Base-by-base conservation (phyloP, 1,139 yeast species). In the Yamadazyma blattariae region DNA sequence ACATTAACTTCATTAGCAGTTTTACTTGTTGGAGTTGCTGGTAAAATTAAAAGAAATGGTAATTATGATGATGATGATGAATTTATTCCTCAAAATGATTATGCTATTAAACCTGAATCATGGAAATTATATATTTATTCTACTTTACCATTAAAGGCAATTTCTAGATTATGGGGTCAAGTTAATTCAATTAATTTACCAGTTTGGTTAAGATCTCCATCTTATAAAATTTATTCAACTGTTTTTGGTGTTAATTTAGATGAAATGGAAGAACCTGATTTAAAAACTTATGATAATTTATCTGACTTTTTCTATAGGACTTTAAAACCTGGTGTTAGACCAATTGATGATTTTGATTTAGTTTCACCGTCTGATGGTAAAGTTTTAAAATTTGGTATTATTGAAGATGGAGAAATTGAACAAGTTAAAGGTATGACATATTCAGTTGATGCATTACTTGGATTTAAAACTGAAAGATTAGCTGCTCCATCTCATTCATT, bases 381-480 rank as follows among this genome's bases (percentile, higher is more conserved):
- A 46, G 83, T 94, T 7, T 67, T 94, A 42, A 90, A 88, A 50
- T 74, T 87, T 46, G 99, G 99, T 28, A 67, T 78, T 19, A 88
- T 90, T 35, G 83, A 82, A 39, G 72, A 81, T 47, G 95, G 95
- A 27, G 87, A 84, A 49, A 89, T 94, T 41, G 97, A 92, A 60
- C 97, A 92, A 57, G 97, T 94, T 32, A 94, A 94, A 62, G 99
- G 98, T 7, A 78, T 92, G 75, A 87, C 95, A 0, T 94, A 94
- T 57, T 83, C 96, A 2, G 74, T 92, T 12, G 94, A 87, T 49
- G 94, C 96, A 7, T 75, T 94, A 35, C 71, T 94, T 34, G 99
- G 99, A 2, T 71, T 83, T 28, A 61, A 65, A 44, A 49, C 60
- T 40, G 50, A 67, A 45, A 56, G 64, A 32, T 57, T 77, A 34